Base-by-base conservation (phyloP, 2,329 filamentous ascomycete genomes). In the Trichoderma sp. region DNA sequence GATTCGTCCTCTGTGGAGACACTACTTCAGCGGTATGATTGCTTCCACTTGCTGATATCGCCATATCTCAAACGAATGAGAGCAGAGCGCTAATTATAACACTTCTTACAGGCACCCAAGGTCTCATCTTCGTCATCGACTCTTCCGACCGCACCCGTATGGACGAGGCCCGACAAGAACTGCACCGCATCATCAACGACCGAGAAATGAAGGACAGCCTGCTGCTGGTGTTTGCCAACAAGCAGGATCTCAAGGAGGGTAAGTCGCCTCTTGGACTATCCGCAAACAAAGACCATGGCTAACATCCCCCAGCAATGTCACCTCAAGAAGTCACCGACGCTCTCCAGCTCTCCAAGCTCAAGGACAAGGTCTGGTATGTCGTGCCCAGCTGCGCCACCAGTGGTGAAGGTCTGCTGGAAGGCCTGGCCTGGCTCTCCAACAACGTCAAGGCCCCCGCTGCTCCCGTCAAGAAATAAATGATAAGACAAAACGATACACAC, bases 91-190 rank as follows among this genome's bases (percentile, higher is more conserved):
- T 64, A 21, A 67, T 68, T 27, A 65, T 16, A 64, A 65, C 11
- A 66, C 57, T 64, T 33, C 69, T n/a, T 70, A 10, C 79, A 96
- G 91, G 94, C 78, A 98, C 96, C 70, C 96, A 98, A 85, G 96
- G 94, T 77, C 88, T 99, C 76, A 97, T 99, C 84, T 99, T 98
- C 85, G 96, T 99, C 75, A 93, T 99, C 77, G 96, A 99, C 84
- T 96, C 92, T 72, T 96, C 93, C 77, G 96, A 98, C 82, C 92
- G 91, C 73, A 90, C 89, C 75, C 92, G 96, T 79, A 93, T 99
- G 81, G 93, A 96, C 69, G 96, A 98, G 84, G 96, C 96, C 68
- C 89, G 91, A 76, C 92, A 93, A 80, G 96, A 99, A 82, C 86
- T 99, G 73, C 94, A 97, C 84, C 92, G 95, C 78, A 98, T 98